Base-by-base conservation (phyloP, 495 filamentous ascomycete species). In the Choiromyces venosus region DNA sequence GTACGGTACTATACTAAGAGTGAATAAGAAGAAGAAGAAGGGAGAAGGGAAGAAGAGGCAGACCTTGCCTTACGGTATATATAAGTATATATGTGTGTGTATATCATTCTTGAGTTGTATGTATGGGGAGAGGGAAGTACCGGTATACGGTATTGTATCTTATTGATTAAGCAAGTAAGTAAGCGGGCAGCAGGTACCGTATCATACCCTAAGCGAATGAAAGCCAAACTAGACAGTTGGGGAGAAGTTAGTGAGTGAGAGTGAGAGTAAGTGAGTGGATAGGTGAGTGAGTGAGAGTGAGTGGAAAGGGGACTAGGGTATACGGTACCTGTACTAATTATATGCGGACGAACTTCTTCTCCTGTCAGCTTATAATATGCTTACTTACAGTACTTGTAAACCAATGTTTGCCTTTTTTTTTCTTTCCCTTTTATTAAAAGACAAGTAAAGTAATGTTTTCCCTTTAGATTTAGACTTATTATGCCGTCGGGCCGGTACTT, bases 1-100 rank as follows among this genome's bases (percentile, higher is more conserved):
- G 56, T 35, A 35, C 38, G 35, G 71, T 56, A 42, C 37, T 46
- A 19, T 40, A 65, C 73, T 56, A 66, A 37, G 19, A 64, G 66
- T 1, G 19, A 65, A 12, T 19, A 71, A 46, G 8, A 37, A 67
- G 46, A 21, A 38, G 67, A n/a, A 66, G 46, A 76, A 70, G 25
- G n/a, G n/a, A n/a, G n/a, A n/a, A n/a, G 46, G 9, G 12, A 9
- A 9, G 19, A 6, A n/a, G 52, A 61, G 25, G n/a, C 25, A 61
- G 52, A 21, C 52, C 52, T 61, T 29, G 25, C 52, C 52, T 61
- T 29, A 16, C 10, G 0, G 25, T 61, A 25, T 25, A n/a, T 9
- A 8, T 9, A n/a, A n/a, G n/a, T n/a, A 25, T 12, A 29, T 61
- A 61, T 29, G 16, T 29, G 10, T 29, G 52, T 29, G 52, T 61